Evolutionary conservation across 768 basidiomycete genomes (phyloP).

Genomic region (Panaeolus papilionaceus): DNA sequence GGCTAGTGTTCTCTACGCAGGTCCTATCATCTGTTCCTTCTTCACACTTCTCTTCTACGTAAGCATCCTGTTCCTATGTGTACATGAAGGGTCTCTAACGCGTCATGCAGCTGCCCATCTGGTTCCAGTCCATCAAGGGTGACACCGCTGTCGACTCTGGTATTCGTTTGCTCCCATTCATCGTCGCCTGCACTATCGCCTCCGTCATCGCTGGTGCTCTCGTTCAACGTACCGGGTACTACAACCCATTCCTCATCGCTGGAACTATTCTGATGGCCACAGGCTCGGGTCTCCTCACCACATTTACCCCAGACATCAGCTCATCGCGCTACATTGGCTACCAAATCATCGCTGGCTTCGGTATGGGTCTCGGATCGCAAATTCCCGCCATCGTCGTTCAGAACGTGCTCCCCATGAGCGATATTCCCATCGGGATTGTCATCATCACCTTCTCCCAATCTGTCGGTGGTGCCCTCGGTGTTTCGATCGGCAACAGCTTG

Average conservation of each 20-base stretch:
- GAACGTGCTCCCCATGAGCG: conserved; percentile 19
- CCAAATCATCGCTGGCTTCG: conserved; percentile 17
- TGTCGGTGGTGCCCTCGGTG: conserved; percentile 17
- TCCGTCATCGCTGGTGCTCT: conserved; percentile 16
- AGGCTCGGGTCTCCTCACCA: conserved; percentile 15
- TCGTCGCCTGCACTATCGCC: conserved; percentile 16
- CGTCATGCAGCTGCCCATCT: conserved; percentile 13
- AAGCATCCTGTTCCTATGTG: neutral
- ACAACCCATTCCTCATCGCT: conserved; percentile 19
- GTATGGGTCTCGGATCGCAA: conserved; percentile 18
- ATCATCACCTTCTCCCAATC: conserved; percentile 21
- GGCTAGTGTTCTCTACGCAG: conserved; percentile 12
- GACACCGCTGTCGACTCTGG: conserved; percentile 19
- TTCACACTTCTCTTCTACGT: conserved; percentile 21
- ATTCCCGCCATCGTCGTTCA: conserved; percentile 19
- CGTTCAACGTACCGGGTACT: conserved; percentile 18
- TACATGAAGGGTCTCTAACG: neutral
- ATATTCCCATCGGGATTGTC: conserved; percentile 20
- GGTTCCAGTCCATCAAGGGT: conserved; percentile 20
- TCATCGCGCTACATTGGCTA: conserved; percentile 17
- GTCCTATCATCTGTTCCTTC: conserved; percentile 17
- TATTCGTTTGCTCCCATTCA: conserved; percentile 17
- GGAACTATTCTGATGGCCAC: conserved; percentile 15
- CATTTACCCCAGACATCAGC: conserved; percentile 7
- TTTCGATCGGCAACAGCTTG: conserved; percentile 18